Evolutionary conservation across 352 stramenopile species (phyloP).

Genomic region (Globisporangium alternatum): DNA sequence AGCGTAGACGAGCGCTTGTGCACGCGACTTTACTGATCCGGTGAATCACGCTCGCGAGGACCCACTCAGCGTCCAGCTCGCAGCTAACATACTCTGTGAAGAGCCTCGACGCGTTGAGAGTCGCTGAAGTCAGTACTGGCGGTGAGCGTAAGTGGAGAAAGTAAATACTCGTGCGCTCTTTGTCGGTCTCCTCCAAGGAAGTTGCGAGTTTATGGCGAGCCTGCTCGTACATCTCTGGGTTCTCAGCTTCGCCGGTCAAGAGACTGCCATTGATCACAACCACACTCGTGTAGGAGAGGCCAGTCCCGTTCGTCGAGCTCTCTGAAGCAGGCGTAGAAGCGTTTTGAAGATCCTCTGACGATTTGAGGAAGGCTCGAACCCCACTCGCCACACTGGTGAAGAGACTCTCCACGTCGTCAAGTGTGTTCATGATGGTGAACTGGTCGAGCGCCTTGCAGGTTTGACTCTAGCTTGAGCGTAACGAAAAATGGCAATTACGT

Average conservation of each 20-base stretch:
- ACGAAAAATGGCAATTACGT: neutral
- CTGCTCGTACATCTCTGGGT: neutral
- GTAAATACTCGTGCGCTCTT: conserved; percentile 11
- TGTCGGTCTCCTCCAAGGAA: neutral
- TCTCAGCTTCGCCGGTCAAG: neutral
- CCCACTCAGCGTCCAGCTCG: conserved; percentile 19
- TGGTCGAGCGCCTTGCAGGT: conserved; percentile 19
- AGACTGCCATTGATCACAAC: conserved; percentile 11
- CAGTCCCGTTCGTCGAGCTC: neutral
- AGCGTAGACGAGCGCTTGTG: conserved; percentile 5
- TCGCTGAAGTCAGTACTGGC: neutral
- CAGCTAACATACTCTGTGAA: conserved; percentile 17
- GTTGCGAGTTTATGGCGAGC: conserved; percentile 2
- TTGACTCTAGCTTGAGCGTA: conserved; percentile 1
- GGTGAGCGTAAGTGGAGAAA: conserved; percentile 16
- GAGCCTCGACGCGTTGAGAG: neutral
- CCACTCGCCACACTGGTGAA: neutral
- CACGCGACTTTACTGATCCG: conserved; percentile 11
- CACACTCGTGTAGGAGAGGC: conserved; percentile 13
- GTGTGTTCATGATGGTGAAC: neutral
- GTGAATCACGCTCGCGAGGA: conserved; percentile 15
- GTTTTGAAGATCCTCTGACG: neutral
- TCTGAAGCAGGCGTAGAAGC: neutral
- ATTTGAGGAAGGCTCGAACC: neutral
- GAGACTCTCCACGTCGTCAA: neutral